Conservation (phyloP, 805 yeast species). For the Candida chilensis region DNA sequence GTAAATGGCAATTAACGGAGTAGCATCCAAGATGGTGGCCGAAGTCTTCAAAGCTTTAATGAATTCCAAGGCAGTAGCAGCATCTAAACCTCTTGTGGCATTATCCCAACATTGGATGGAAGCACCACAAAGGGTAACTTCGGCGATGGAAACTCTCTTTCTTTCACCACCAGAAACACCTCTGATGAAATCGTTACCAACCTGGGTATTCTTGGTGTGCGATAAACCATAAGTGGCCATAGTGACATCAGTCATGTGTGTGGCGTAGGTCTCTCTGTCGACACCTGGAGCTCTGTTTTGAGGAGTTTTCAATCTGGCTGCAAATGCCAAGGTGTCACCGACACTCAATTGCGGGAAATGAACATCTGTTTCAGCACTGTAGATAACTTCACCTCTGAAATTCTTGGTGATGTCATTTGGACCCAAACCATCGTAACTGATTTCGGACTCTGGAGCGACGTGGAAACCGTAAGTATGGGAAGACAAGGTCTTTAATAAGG, state of each 20-base stretch:
- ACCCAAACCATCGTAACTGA: slow-evolving; percentile 48
- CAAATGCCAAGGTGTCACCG: slow-evolving; percentile 54
- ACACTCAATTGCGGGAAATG: slow-evolving; percentile 67
- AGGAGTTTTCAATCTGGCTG: slow-evolving; percentile 56
- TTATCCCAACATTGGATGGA: slow-evolving; percentile 56
- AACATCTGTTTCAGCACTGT: slow-evolving; percentile 58
- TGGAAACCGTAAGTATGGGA: slow-evolving; percentile 53
- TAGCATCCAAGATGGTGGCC: slow-evolving; percentile 37
- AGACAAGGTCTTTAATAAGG: slow-evolving; percentile 51
- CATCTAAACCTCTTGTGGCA: slow-evolving; percentile 63
- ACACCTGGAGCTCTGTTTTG: slow-evolving; percentile 51
- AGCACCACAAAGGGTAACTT: slow-evolving; percentile 38
- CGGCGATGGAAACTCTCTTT: slow-evolving; percentile 47
- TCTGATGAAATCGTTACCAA: slow-evolving; percentile 37
- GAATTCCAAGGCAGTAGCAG: slow-evolving; percentile 63
- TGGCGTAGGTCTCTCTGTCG: slow-evolving; percentile 44
- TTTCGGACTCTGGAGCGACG: slow-evolving; percentile 31
- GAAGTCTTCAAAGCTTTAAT: slow-evolving; percentile 47
- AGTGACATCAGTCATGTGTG: slow-evolving; percentile 42
- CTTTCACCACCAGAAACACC: slow-evolving; percentile 56
- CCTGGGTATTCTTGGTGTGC: slow-evolving; percentile 32
- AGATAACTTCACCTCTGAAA: slow-evolving; percentile 62
- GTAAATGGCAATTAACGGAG: slow-evolving; percentile 54
- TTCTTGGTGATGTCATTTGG: slow-evolving; percentile 39
- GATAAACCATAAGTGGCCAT: slow-evolving; percentile 40